phyloP scores from a whole-genome alignment of 2,329 filamentous ascomycete genomes.

The Phoma sp. region DNA sequence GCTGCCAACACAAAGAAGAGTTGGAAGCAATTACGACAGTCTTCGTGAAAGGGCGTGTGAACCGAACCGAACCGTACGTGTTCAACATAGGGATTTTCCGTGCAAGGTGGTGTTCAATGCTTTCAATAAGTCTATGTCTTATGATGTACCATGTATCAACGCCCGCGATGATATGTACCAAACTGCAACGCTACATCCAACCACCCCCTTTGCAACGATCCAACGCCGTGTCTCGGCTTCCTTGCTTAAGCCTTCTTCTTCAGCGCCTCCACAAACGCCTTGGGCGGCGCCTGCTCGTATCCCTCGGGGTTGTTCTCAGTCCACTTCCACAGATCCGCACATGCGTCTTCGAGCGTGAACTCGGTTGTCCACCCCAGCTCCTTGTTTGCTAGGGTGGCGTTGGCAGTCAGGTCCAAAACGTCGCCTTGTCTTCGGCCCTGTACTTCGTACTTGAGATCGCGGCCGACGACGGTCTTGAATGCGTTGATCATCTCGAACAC shows the following conservation, averaged over 20 bases:
- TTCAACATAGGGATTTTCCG: background rate
- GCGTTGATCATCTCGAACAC: conserved; percentile 98
- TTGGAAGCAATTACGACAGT: background rate
- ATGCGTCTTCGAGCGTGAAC: conserved; percentile 88
- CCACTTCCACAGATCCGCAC: conserved; percentile 95
- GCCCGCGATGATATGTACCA: conserved; percentile 8
- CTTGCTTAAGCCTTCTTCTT: conserved; percentile 35
- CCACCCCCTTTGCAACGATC: background rate
- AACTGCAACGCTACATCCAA: background rate
- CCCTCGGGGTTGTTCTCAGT: conserved; percentile 96
- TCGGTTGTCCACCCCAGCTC: conserved; percentile 94
- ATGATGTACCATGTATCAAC: conserved; percentile 4
- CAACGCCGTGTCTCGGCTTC: background rate
- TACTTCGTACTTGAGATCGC: conserved; percentile 85
- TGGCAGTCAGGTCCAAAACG: conserved; percentile 92
- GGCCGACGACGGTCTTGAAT: conserved; percentile 86
- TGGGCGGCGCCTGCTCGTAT: conserved; percentile 89
- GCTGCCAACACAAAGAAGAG: background rate
- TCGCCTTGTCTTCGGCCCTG: conserved; percentile 83
- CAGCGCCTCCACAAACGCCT: conserved; percentile 71
- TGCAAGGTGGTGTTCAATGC: background rate
- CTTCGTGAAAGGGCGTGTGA: too few species aligned
- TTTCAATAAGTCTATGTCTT: conserved; percentile 13
- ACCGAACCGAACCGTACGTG: background rate
- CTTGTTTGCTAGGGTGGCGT: conserved; percentile 82